phyloP scores from a whole-genome alignment of 495 filamentous ascomycete genomes.

The Penicillium riverlandense region DNA sequence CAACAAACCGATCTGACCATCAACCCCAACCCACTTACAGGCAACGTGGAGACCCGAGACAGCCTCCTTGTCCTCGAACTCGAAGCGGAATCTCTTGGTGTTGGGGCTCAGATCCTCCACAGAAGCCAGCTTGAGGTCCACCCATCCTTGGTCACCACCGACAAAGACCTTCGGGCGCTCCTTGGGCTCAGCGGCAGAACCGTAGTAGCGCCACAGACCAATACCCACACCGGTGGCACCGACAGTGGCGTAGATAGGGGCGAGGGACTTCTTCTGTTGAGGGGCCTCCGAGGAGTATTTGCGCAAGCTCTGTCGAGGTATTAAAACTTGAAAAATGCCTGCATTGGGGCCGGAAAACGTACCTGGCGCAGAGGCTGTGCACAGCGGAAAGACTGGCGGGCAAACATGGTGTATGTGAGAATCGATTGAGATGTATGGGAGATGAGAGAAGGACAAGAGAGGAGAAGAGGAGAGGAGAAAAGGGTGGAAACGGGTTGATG shows the following conservation, averaged over 20 bases:
- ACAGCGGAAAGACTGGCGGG: slow-evolving; percentile 40
- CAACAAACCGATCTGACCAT: neutral
- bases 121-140: slow-evolving; percentile 71
- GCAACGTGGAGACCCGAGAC: slow-evolving; percentile 75
- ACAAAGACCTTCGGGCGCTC: slow-evolving; percentile 51
- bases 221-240: slow-evolving; percentile 35
- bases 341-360: slow-evolving; percentile 3
- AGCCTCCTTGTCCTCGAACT: slow-evolving; percentile 73
- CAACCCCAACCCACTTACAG: slow-evolving; percentile 36
- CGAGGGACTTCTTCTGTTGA: slow-evolving; percentile 33
- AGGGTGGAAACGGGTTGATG: slow-evolving; percentile 20
- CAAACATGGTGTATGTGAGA: slow-evolving; percentile 33
- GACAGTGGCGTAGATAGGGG: slow-evolving; percentile 33
- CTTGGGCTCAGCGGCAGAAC: slow-evolving; percentile 27
- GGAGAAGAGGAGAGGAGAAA: slow-evolving; percentile 5
- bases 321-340: neutral
- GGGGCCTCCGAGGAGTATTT: slow-evolving; percentile 44
- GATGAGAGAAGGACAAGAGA: slow-evolving; percentile 5
- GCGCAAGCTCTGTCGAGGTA: slow-evolving; percentile 35
- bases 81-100: slow-evolving; percentile 81
- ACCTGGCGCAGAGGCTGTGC: slow-evolving; percentile 45
- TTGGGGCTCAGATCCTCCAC: slow-evolving; percentile 76
- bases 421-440: slow-evolving; percentile 5
- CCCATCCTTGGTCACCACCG: slow-evolving; percentile 67
- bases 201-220: slow-evolving; percentile 38